phyloP scores from a whole-genome alignment of 2,329 filamentous ascomycete species.

The Aspergillus sergii region DNA sequence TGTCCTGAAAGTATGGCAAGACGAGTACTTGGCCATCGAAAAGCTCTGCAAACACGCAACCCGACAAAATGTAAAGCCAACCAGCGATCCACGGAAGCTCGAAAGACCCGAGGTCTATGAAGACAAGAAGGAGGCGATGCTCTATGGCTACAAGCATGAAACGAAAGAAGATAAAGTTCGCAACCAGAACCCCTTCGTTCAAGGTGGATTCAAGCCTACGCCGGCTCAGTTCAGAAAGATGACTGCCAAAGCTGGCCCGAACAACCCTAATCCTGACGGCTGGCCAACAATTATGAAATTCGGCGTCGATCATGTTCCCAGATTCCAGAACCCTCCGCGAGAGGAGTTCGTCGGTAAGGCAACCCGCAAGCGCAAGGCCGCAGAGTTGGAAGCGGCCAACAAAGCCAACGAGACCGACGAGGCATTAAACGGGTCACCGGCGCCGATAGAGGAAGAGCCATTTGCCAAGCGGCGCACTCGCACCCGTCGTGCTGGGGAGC shows the following conservation, averaged over 20 bases:
- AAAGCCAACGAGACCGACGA: slow-evolving; percentile 33
- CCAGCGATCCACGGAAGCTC: slow-evolving; percentile 54
- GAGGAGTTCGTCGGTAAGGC: slow-evolving; percentile 31
- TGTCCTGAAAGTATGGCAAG: slow-evolving; percentile 59
- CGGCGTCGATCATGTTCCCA: slow-evolving; percentile 41
- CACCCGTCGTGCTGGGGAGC: slow-evolving; percentile 28
- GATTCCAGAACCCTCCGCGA: slow-evolving; percentile 35
- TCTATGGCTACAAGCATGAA: slow-evolving; percentile 63
- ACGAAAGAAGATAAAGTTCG: slow-evolving; percentile 49
- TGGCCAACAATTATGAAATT: slow-evolving; percentile 42
- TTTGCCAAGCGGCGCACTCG: slow-evolving; percentile 37
- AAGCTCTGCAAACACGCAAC: slow-evolving; percentile 52
- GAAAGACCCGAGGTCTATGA: slow-evolving; percentile 55
- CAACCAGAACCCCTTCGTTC: slow-evolving; percentile 60
- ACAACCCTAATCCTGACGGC: slow-evolving; percentile 46
- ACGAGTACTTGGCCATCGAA: slow-evolving; percentile 58
- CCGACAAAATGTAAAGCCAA: slow-evolving; percentile 54
- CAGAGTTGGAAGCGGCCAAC: slow-evolving; percentile 35
- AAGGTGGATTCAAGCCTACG: slow-evolving; percentile 52
- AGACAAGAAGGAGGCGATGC: slow-evolving; percentile 62
- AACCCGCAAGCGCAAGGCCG: slow-evolving; percentile 42
- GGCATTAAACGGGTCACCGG: slow-evolving; percentile 26
- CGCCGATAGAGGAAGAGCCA: slow-evolving; percentile 33
- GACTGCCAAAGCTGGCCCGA: slow-evolving; percentile 35
- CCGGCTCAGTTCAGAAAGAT: slow-evolving; percentile 45